These are phyloP conservation scores for Suillus spraguei DNA, from an alignment of 768 basidiomycete genomes.

Conservation along the genomic window DNA sequence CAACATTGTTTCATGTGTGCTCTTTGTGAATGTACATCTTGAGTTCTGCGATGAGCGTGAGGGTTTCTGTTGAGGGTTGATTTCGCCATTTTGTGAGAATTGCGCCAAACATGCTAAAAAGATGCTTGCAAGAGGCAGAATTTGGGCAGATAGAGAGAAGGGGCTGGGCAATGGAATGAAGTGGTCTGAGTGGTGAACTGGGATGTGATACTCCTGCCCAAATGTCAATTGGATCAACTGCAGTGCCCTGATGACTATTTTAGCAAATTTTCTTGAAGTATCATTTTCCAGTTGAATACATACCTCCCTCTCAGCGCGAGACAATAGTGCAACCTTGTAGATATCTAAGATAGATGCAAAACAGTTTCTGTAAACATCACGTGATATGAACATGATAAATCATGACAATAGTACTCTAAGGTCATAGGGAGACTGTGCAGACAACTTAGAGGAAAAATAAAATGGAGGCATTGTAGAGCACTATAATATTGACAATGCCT, in stretches of 20 bases:
- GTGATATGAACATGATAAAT: too few species aligned
- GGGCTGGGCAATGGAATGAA: conserved; percentile 10
- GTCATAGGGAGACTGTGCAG: too few species aligned
- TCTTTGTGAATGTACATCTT: neutral
- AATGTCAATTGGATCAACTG: neutral
- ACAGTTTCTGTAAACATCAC: too few species aligned
- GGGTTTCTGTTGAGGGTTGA: neutral
- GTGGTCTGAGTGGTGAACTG: neutral
- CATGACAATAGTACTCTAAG: too few species aligned
- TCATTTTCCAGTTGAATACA: neutral
- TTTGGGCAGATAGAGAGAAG: conserved; percentile 19
- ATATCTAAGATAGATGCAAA: too few species aligned
- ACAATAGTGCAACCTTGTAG: neutral
- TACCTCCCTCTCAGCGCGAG: neutral
- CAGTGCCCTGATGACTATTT: neutral
- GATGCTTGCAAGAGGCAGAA: conserved; percentile 19
- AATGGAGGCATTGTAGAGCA: too few species aligned
- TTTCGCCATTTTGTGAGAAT: conserved; percentile 16
- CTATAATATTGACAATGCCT: too few species aligned
- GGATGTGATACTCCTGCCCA: neutral
- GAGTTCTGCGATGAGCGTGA: neutral
- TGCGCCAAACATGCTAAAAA: conserved; percentile 21
- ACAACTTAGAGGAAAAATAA: too few species aligned
- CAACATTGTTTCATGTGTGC: neutral
- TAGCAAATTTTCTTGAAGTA: neutral